These are phyloP conservation scores for Coffea eugenioides DNA, from an alignment of 257 asterid species.

Conservation along the genomic window DNA sequence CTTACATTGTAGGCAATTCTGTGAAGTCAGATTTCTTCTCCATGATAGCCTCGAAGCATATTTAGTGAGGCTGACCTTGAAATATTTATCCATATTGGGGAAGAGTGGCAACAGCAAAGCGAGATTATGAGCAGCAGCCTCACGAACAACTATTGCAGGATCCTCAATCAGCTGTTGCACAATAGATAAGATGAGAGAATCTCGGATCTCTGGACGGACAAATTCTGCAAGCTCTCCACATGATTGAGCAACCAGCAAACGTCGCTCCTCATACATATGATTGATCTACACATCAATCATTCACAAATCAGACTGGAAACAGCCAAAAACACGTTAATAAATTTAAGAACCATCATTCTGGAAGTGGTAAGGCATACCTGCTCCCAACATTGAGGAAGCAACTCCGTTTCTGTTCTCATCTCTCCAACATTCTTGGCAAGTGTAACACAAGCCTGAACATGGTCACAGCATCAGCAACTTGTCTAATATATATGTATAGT, in stretches of 20 bases:
- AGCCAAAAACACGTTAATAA: constrained; percentile 7
- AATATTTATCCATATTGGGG: constrained; percentile 95
- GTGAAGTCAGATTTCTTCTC: constrained; percentile 96
- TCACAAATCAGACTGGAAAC: constrained; percentile 9
- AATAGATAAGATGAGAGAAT: constrained; percentile 95
- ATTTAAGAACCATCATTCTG: not conserved
- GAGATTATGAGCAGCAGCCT: constrained; percentile 95
- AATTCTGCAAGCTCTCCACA: constrained; percentile 97
- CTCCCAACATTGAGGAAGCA: constrained; percentile 99
- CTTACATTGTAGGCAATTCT: constrained; percentile 91
- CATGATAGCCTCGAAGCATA: constrained; percentile 99
- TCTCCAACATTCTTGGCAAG: constrained; percentile 94
- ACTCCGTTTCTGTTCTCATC: constrained; percentile 94
- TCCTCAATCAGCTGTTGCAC: constrained; percentile 99
- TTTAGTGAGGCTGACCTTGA: constrained; percentile 99
- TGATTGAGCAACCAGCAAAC: constrained; percentile 98
- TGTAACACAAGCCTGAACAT: constrained; percentile 85
- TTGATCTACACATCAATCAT: constrained; percentile 60
- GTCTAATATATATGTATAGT: constrained; percentile 26
- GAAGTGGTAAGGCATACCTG: constrained; percentile 54
- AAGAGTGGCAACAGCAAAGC: constrained; percentile 95
- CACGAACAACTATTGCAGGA: constrained; percentile 95
- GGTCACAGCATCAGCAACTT: constrained; percentile 21
- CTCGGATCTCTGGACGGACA: constrained; percentile 97
- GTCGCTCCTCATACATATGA: constrained; percentile 98